Conservation (phyloP, 371 early-diverging fungal species). For the Rhizomucor pusillus region DNA sequence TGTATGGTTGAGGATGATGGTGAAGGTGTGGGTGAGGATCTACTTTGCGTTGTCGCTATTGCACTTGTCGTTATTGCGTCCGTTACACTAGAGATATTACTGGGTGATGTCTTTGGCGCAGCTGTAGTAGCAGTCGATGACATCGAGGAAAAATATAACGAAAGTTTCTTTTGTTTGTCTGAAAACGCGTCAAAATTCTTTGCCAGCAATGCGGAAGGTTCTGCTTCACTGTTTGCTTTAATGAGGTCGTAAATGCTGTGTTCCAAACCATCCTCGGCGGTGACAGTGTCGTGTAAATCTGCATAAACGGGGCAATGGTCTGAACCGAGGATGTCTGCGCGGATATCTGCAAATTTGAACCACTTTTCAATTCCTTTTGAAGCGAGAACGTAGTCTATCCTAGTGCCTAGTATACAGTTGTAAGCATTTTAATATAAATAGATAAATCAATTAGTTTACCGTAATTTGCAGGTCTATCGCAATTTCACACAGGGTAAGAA, state of each 20-base stretch:
- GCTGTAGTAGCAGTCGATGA: neutral
- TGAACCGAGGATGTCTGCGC: slow-evolving; percentile 70
- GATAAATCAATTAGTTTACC: slow-evolving; percentile 36
- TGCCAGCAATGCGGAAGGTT: slow-evolving; percentile 56
- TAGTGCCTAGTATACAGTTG: slow-evolving; percentile 42
- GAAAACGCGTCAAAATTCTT: slow-evolving; percentile 63
- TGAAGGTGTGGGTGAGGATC: no score
- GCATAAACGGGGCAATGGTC: slow-evolving; percentile 88
- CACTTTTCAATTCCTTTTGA: slow-evolving; percentile 53
- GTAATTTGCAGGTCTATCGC: slow-evolving; percentile 50
- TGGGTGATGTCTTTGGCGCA: neutral
- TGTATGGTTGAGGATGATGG: no score
- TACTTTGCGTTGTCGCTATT: no score
- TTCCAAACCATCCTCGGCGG: slow-evolving; percentile 9
- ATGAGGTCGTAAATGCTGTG: slow-evolving; percentile 3
- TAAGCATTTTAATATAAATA: no score
- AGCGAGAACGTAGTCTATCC: slow-evolving; percentile 83
- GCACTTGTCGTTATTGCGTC: no score
- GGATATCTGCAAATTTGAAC: slow-evolving; percentile 59
- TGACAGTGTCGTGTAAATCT: slow-evolving; percentile 45
- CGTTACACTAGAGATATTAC: neutral
- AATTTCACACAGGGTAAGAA: neutral
- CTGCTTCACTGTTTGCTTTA: slow-evolving; percentile 3
- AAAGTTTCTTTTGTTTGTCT: slow-evolving; percentile 57
- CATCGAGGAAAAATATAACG: slow-evolving; percentile 34